Conservation (phyloP, 768 basidiomycete species). For the Collybia nuda region DNA sequence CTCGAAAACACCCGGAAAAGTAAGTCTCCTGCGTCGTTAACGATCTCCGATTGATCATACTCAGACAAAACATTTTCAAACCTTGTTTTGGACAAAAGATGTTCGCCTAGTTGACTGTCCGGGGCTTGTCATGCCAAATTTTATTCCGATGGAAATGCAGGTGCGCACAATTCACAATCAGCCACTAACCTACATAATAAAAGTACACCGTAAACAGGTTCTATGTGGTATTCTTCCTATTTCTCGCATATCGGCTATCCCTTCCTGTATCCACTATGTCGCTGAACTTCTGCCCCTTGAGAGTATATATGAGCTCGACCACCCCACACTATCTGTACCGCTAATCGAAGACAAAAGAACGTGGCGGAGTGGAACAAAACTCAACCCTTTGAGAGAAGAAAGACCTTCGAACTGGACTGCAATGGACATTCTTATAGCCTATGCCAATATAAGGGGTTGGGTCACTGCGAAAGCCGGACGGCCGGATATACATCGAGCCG, state of each 20-base stretch:
- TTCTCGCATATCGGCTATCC: conserved; percentile 79
- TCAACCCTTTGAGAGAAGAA: conserved; percentile 15
- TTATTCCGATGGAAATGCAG: conserved; percentile 82
- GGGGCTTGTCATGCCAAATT: conserved; percentile 88
- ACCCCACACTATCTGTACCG: conserved; percentile 41
- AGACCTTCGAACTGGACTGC: conserved; percentile 66
- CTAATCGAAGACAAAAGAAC: conserved; percentile 68
- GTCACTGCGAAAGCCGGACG: conserved; percentile 90
- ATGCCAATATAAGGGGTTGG: conserved; percentile 78
- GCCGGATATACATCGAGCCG: conserved; percentile 86
- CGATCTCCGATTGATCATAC: background rate
- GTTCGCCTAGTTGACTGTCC: conserved; percentile 95
- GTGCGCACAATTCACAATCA: conserved; percentile 30
- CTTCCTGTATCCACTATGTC: conserved; percentile 77
- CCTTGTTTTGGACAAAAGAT: conserved; percentile 83
- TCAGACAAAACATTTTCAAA: conserved; percentile 95
- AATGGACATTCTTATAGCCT: conserved; percentile 79
- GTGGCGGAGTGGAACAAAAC: conserved; percentile 59
- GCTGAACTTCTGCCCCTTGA: conserved; percentile 77
- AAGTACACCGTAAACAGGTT: conserved; percentile 38
- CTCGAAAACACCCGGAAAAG: conserved; percentile 87
- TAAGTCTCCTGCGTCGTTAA: conserved; percentile 17
- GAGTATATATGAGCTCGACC: conserved; percentile 55
- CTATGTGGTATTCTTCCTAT: conserved; percentile 75
- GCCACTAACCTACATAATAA: conserved; percentile 2